Evolutionary conservation across 1,284 basidiomycete species (phyloP).

Genomic region (Athelia psychrophila): DNA sequence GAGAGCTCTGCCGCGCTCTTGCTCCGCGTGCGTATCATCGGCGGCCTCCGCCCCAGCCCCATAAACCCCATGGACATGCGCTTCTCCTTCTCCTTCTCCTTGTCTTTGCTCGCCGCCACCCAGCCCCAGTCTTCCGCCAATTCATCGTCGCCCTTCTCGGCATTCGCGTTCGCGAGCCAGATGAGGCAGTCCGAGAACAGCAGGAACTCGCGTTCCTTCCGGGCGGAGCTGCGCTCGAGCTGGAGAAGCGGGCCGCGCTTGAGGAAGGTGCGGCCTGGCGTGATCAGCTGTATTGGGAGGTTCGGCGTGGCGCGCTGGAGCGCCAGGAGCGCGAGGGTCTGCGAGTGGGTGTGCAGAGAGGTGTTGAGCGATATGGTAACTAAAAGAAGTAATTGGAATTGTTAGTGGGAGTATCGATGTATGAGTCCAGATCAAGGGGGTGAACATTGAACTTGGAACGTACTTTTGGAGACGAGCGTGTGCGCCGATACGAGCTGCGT

Average conservation of each 20-base stretch:
- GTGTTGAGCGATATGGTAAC: slow-evolving; percentile 78
- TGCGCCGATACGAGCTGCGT: slow-evolving; percentile 56
- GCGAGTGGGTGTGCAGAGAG: slow-evolving; percentile 73
- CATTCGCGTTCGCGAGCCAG: slow-evolving; percentile 64
- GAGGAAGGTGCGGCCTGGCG: slow-evolving; percentile 75
- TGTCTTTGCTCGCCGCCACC: slow-evolving; percentile 21
- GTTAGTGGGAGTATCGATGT: background rate
- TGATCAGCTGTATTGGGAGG: slow-evolving; percentile 74
- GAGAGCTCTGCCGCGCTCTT: slow-evolving; percentile 61
- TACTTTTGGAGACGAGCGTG: slow-evolving; percentile 74
- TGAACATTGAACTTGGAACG: slow-evolving; percentile 12
- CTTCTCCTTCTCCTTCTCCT: slow-evolving; percentile 2
- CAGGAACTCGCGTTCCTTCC: slow-evolving; percentile 67
- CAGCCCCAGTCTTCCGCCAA: slow-evolving; percentile 25
- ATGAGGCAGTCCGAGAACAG: slow-evolving; percentile 81
- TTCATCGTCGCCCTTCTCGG: slow-evolving; percentile 23
- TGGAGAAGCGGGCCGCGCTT: slow-evolving; percentile 64
- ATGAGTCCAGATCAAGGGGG: no score
- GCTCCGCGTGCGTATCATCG: slow-evolving; percentile 47
- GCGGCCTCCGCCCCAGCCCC: slow-evolving; percentile 20
- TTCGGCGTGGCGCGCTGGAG: slow-evolving; percentile 74
- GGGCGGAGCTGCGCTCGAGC: slow-evolving; percentile 46
- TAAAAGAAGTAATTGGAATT: slow-evolving; percentile 31
- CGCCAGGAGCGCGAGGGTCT: slow-evolving; percentile 70
- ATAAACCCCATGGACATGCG: slow-evolving; percentile 6